Evolutionary conservation across 345 rosid genomes (phyloP), one percentile per base, ranked within the genome.

Genomic region (Pistacia integerrima): DNA sequence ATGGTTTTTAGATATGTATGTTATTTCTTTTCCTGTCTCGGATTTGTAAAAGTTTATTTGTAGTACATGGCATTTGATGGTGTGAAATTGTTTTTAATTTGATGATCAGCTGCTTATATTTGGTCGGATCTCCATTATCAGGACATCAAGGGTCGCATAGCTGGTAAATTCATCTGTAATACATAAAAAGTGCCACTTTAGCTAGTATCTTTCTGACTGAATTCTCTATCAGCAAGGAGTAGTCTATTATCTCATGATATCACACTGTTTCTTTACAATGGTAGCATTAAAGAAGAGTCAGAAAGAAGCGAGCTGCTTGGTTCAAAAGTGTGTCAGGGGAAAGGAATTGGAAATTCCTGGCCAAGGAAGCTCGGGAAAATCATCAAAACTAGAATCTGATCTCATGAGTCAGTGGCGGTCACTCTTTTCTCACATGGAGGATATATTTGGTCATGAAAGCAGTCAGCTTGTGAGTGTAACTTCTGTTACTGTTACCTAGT

Each of bases 81-180:
- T 58, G 22, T 64, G 2, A 28, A 74, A 11, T 67, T 85, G 64
- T 78, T 54, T 58, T 55, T 61, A 64, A 69, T 76, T 22, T 80
- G 57, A 56, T 77, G 16, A 76, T 79, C 90, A 96, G 99, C 97
- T 85, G 92, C 97, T 73, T 88, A 85, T 81, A 96, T 96, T 41
- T 96, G 92, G 98, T 86, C 97, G 14, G 98, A 93, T 85, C 93
- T 96, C 69, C 90, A 93, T 79, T 93, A 90, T 78, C 98, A 93
- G 87, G 98, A 95, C 75, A 82, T 87, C 77, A 93, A 89, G 81
- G 98, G 94, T 73, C 90, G 96, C 75, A 74, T 92, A 72, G 64
- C 88, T 25, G 97, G 98, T 93, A 84, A 74, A 83, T 69, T 64
- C 63, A 18, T 55, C 25, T 5, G 10, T 28, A 60, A 13, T 54